These are phyloP conservation scores for Phytophthora multivora DNA, from an alignment of 352 stramenopile species.

Conservation along the genomic window DNA sequence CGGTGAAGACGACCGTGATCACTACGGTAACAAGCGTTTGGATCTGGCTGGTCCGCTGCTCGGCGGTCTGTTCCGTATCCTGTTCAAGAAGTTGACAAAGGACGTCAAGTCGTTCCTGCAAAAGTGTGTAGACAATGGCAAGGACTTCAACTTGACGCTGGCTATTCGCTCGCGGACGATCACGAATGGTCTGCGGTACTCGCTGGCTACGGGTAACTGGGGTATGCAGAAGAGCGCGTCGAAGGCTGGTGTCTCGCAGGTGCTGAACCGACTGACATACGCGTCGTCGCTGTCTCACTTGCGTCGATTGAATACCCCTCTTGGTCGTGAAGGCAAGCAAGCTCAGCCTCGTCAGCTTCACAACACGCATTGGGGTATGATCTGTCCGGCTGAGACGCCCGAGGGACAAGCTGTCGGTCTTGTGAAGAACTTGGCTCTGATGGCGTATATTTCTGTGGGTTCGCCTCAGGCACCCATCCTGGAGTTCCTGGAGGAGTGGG, in stretches of 20 bases:
- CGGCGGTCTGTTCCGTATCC: constrained; percentile 96
- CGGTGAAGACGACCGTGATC: constrained; percentile 99
- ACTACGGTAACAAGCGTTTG: constrained; percentile 99
- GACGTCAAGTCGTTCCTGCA: constrained; percentile 96
- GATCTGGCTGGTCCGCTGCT: constrained; percentile 99
- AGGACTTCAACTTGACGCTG: constrained; percentile 97
- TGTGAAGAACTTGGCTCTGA: constrained; percentile 99
- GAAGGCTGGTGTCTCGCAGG: constrained; percentile 99
- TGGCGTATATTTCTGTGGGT: constrained; percentile 98
- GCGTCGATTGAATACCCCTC: constrained; percentile 97
- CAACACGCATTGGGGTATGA: constrained; percentile 99
- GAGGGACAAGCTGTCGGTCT: constrained; percentile 96
- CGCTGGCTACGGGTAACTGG: constrained; percentile 99
- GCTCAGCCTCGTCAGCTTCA: constrained; percentile 99
- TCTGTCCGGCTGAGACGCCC: constrained; percentile 97
- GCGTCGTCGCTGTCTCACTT: constrained; percentile 98
- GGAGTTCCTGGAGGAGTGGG: constrained; percentile 99
- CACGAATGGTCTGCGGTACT: constrained; percentile 98
- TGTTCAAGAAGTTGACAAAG: constrained; percentile 99
- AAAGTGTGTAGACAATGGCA: constrained; percentile 91
- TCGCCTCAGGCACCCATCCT: constrained; percentile 95
- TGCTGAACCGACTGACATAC: constrained; percentile 99
- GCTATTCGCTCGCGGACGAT: constrained; percentile 98
- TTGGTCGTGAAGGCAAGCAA: constrained; percentile 99
- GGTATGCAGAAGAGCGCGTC: constrained; percentile 93